Evolutionary conservation across 495 filamentous ascomycete species (phyloP), one percentile per base, ranked within the genome.

Genomic region (Podospora pseudocomata): DNA sequence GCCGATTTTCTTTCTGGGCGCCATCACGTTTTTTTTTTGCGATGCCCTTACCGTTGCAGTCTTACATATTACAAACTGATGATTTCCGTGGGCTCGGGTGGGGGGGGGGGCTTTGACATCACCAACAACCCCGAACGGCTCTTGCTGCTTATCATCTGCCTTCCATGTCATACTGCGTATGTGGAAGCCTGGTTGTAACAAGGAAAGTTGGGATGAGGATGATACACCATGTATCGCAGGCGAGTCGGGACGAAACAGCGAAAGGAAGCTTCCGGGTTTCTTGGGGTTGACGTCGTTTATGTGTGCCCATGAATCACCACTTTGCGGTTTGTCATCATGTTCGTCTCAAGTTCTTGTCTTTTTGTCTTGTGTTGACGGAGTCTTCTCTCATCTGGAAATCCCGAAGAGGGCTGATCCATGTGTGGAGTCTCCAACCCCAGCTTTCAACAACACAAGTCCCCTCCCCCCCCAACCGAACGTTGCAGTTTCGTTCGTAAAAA

Each of bases 201-300:
- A 32, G 30, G 4, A 32, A 32, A 49, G 39, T 11, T 49, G 39
- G 39, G 39, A 49, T 49, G 39, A 49, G 39, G 15, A 13, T 13
- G 39, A 16, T 49, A 49, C 9, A 11, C 15, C 9, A 49, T 49
- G 39, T 49, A 49, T 49, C 39, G 55, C 18, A 19, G 55, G 55
- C 55, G 55, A 58, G 55, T 58, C 55, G 55, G 55, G 55, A 58
- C 55, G 55, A 58, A 58, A 58, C 55, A 58, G 55, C n/a, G 18
- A 58, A 18, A 20, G 39, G 39, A 6, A 16, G 39, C 11, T 49
- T 49, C 23, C 3, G 34, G 34, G 11, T 39, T 5, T 39, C 34
- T 5, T 39, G 2, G 34, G 6, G 23, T 23, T 23, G 23, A 23
- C 23, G 20, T 23, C 15, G 39, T 5, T 49, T 2, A 49, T 49